Base-by-base conservation (phyloP, 2,329 filamentous ascomycete species). In the Penicillium sp. region DNA sequence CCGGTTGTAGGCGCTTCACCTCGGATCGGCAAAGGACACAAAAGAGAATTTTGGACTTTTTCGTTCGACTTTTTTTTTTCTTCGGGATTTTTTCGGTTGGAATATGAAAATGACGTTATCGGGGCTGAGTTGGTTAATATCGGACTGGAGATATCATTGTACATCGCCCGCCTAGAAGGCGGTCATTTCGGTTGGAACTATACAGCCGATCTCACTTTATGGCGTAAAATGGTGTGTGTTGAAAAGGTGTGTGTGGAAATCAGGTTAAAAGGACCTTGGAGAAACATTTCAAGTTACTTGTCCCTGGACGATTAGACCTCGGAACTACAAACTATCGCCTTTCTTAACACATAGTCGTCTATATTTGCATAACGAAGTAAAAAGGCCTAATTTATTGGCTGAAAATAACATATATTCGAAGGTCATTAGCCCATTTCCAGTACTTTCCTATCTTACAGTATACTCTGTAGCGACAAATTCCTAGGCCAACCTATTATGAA, bases 1-100 rank as follows among this genome's bases (percentile, higher is more conserved):
- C 62, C 62, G 62, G 62, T 57, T 60, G 38, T 58, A 42, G 53
- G 61, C 62, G 62, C 58, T 52, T 63, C 27, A 38, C 33, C 54
- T 61, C 61, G 61, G 43, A 44, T 58, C 55, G 44, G 51, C 25
- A 36, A 19, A 17, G 31, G 39, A 10, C 39, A 51, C 53, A 50
- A 36, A 35, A 9, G 10, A 21, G 23, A 4, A 21, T 42, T 43
- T 41, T 23, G 6, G 43, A 31, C 17, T 19, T 48, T 53, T 41
- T 33, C 15, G 6, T 29, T 41, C n/a, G 29, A 13, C 15, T 41
- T 21, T 39, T 42, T 42, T n/a, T 43, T 19, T 15, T 13, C 6
- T 45, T 44, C 17, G 42, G 19, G 10, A 7, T 19, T 49, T 41
- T 54, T 9, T 54, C 43, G 41, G 23, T 54, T 23, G 52, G 4